Evolutionary conservation across 179 eudicot species (phyloP).

Genomic region (Amaranthus tricolor): DNA sequence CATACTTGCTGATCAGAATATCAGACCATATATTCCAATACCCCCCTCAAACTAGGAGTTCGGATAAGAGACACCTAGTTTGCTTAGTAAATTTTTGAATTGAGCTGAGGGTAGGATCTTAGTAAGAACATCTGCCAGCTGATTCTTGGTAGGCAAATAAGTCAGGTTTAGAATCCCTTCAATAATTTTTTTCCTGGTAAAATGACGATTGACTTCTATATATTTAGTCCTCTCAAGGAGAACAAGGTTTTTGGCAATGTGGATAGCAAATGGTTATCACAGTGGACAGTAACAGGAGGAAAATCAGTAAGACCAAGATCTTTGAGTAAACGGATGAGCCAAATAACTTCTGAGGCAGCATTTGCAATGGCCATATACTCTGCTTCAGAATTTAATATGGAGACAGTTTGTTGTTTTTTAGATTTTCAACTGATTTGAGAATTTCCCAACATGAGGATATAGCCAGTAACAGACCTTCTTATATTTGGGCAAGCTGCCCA

Average conservation of each 20-base stretch:
- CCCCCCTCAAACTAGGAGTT: neutral
- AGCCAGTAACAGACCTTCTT: neutral
- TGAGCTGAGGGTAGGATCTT: neutral
- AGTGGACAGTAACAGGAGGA: neutral
- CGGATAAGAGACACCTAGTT: neutral
- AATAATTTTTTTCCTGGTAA: neutral
- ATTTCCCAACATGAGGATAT: neutral
- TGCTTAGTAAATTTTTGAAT: neutral
- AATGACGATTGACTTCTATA: neutral
- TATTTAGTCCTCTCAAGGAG: neutral
- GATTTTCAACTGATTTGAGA: too few relatives aligned
- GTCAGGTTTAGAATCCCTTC: neutral
- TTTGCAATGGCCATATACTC: neutral
- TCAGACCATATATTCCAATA: neutral
- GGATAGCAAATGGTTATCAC: neutral
- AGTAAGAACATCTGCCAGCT: neutral
- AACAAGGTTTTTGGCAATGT: neutral
- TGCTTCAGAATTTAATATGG: neutral
- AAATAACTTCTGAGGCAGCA: neutral
- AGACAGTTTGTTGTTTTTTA: neutral
- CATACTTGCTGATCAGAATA: too few relatives aligned
- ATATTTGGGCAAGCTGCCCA: neutral
- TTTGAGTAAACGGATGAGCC: neutral
- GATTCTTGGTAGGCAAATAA: neutral
- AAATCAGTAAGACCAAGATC: neutral